Conservation (phyloP, 2,329 filamentous ascomycete genomes). For the Colletotrichum sp. region DNA sequence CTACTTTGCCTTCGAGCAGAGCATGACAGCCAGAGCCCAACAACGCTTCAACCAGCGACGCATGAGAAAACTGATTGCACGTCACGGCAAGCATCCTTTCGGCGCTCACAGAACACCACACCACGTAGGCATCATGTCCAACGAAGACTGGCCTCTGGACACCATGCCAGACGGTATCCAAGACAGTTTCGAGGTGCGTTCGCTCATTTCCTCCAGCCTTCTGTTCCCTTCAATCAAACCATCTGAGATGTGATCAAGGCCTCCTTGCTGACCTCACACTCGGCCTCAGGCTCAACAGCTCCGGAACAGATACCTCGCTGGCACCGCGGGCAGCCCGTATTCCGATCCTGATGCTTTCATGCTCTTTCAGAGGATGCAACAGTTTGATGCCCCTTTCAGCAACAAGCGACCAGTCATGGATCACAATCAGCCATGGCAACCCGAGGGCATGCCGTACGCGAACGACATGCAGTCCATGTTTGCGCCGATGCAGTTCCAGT, state of each 20-base stretch:
- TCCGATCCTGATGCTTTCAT: slow-evolving; percentile 8
- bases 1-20: slow-evolving; percentile 16
- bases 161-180: slow-evolving; percentile 7
- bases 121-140: slow-evolving; percentile 4
- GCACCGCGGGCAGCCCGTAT: slow-evolving; percentile 22
- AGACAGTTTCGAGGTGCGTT: slow-evolving; percentile 22
- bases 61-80: slow-evolving; percentile 7
- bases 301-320: slow-evolving; percentile 21
- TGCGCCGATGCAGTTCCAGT: slow-evolving; percentile 11
- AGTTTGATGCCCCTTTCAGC: background rate
- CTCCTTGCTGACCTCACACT: background rate
- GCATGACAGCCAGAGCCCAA: background rate
- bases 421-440: background rate
- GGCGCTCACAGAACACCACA: background rate
- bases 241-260: slow-evolving; percentile 17
- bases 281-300: slow-evolving; percentile 16
- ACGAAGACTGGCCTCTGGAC: background rate
- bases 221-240: background rate
- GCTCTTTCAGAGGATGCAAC: slow-evolving; percentile 7
- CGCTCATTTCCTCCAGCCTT: background rate
- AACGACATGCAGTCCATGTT: slow-evolving; percentile 19
- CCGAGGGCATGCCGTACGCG: background rate
- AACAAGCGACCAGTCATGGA: slow-evolving; percentile 14
- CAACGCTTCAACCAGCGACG: slow-evolving; percentile 5
- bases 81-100: slow-evolving; percentile 5